Conservation (phyloP, 1,139 yeast genomes). For the Suhomyces taliae region DNA sequence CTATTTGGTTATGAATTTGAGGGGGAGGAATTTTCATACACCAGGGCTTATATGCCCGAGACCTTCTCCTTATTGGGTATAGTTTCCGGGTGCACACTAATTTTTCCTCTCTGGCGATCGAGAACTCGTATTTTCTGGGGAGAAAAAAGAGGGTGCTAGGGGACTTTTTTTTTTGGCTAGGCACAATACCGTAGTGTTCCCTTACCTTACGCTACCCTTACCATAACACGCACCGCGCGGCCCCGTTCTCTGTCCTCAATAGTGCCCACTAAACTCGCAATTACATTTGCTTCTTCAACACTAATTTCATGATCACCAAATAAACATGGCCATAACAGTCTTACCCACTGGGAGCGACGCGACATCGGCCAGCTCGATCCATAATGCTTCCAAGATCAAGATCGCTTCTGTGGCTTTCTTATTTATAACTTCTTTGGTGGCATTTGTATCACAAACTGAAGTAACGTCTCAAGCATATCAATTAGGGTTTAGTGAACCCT, state of each 20-base stretch:
- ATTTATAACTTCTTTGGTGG: slow-evolving; percentile 56
- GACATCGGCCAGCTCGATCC: slow-evolving; percentile 13
- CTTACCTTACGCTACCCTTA: no score
- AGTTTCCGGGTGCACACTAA: not conserved
- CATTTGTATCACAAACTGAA: slow-evolving; percentile 81
- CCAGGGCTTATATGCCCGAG: not conserved
- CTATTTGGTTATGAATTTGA: no score
- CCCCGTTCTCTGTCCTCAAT: no score
- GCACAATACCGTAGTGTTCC: no score
- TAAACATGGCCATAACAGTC: slow-evolving; percentile 15
- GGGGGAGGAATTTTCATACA: no score
- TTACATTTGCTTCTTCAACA: not conserved
- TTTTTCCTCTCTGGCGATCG: no score
- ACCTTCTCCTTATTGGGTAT: not conserved
- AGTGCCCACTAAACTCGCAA: not conserved
- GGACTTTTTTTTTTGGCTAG: no score
- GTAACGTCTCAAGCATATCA: slow-evolving; percentile 71
- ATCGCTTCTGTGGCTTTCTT: slow-evolving; percentile 55
- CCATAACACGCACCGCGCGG: no score
- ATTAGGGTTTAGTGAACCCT: slow-evolving; percentile 65
- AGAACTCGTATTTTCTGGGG: no score
- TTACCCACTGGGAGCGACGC: slow-evolving; percentile 11
- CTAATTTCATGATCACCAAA: not conserved
- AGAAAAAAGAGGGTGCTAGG: no score
- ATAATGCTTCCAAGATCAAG: slow-evolving; percentile 31